A percentile compares a stretch with the other conserved stretches of the same genome.
Conservation (phyloP, 1,139 yeast genomes). For the Yamadazyma atmosphaerica region DNA sequence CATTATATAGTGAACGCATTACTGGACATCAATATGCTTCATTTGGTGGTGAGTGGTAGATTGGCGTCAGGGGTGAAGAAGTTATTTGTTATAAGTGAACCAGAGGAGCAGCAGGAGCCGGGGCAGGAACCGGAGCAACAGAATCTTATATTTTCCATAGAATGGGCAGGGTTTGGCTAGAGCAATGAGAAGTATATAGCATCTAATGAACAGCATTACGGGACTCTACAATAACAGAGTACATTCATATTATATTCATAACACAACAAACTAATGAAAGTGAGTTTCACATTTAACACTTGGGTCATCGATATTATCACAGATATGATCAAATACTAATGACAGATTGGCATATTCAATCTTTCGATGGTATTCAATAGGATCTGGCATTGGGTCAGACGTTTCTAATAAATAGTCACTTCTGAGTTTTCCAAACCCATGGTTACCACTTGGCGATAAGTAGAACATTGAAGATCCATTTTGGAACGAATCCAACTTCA, state of each 20-base stretch:
- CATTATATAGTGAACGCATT: conserved; percentile 70
- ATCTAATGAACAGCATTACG: too few species aligned
- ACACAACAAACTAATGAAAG: neutral
- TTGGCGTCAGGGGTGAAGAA: conserved; percentile 92
- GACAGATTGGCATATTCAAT: conserved; percentile 45
- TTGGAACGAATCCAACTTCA: conserved; percentile 20
- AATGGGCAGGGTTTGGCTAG: conserved; percentile 82
- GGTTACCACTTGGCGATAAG: conserved; percentile 49
- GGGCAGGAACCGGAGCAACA: too few species aligned
- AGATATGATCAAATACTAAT: conserved; percentile 24
- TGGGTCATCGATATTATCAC: conserved; percentile 5
- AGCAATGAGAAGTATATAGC: too few species aligned
- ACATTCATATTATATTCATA: too few species aligned
- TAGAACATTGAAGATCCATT: conserved; percentile 51
- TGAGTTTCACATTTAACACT: neutral
- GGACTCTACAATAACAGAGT: too few species aligned
- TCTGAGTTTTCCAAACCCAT: conserved; percentile 45
- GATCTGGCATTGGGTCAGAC: conserved; percentile 19
- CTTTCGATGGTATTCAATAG: conserved; percentile 34
- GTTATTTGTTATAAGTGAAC: conserved; percentile 57
- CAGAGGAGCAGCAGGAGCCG: conserved; percentile 25
- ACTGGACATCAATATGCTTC: conserved; percentile 49
- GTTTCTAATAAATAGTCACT: conserved; percentile 37
- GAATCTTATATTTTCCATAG: conserved; percentile 54
- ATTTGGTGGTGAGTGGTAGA: conserved; percentile 79